Evolutionary conservation across 2,329 filamentous ascomycete species (phyloP), one percentile per base, ranked within the genome.

Genomic region (Xylaria polymorpha): DNA sequence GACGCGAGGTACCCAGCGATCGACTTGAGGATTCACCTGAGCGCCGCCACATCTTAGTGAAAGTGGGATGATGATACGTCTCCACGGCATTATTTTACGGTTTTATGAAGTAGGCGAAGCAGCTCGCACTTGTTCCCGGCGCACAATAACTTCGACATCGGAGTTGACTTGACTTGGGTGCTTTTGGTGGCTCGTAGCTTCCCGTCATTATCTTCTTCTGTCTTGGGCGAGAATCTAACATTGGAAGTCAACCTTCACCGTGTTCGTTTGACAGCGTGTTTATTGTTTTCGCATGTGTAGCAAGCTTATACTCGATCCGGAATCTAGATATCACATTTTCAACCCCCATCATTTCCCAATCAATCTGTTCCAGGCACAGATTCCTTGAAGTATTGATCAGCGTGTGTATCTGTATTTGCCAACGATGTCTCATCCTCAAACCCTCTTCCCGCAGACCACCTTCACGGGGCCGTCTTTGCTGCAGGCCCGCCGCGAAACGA

Each of bases 391-490:
- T 41, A 35, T 37, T 20, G 4, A 39, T 48, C 55, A 57, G 35
- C 41, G 48, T 18, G 22, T 48, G 35, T 41, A 32, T 57, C n/a
- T 44, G 48, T 41, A 18, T 41, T 64, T 44, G 60, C 37, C 37
- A 53, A 35, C 56, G 15, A 92, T 86, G 92, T 92, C 75, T 14
- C 72, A 82, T 67, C 81, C 79, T 0, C 80, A 83, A 61, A 74
- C 73, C n/a, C 75, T 76, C 18, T 82, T 81, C 67, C 60, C 71
- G 10, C 73, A 82, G 57, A 82, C 80, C 5, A 69, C 69, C 57
- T 82, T 82, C 70, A 77, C 75, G 43, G 77, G 76, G 35, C 73
- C 78, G 7, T 83, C 80, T 1, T 62, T 82, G n/a, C 76, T 83
- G 32, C 75, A 74, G 8, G 70, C 71, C 4, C 77, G 80, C 53